Evolutionary conservation across 257 asterid species (phyloP), one percentile per base, ranked within the genome.

Genomic region (Scutellaria galericulata): DNA sequence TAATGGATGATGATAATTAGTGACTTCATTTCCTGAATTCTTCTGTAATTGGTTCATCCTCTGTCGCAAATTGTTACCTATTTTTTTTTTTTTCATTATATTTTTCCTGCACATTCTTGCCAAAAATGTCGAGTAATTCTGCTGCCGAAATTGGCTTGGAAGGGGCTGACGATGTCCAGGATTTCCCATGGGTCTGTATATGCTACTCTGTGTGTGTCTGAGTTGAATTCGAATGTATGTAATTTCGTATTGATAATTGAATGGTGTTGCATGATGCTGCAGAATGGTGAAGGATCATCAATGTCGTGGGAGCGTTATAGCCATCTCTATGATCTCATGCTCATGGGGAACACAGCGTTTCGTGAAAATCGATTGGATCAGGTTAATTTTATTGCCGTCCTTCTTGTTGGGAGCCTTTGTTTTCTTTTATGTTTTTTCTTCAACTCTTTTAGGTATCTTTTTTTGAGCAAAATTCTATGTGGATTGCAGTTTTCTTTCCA

Each of bases 151-250:
- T 83, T 71, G 75, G 68, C 70, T 76, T 88, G 82, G 92, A 89
- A 82, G 98, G 92, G 56, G 54, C 90, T 53, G 89, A 83, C 40
- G 92, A 84, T 81, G 95, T 90, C 42, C 87, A 80, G 48, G 94
- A 88, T 54, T 88, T 78, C 60, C 88, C 89, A 22, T 80, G 89
- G 96, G 99, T 94, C 3, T 70, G 78, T n/a, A 5, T 77, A 64
- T 79, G 0, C 39, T 24, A 4, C 7, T 59, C 58, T 24, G 0
- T 4, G 7, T 68, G 7, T 15, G 39, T 55, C 27, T 24, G 27
- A 24, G 27, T 40, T 42, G 61, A 51, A 5, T 53, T 57, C 11
- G 9, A 68, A 1, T 53, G 59, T 56, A 11, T 53, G 41, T 9
- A 7, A 61, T 31, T 11, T 6, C 20, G 50, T 77, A n/a, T 68